phyloP scores from a whole-genome alignment of 768 basidiomycete species.

The Collybiopsis confluens region DNA sequence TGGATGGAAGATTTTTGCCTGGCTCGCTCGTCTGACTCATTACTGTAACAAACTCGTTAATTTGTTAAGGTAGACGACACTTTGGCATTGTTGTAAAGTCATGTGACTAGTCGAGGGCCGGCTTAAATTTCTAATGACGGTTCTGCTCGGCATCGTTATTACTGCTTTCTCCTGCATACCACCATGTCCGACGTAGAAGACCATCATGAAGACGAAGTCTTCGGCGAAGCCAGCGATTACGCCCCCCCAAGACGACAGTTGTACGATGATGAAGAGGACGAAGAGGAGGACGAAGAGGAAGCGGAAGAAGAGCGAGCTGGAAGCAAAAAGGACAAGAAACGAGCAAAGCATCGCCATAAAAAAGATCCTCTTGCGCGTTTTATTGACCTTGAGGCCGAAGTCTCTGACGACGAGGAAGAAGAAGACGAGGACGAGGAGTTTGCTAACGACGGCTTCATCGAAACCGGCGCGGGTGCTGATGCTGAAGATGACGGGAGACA shows the following conservation, averaged over 20 bases:
- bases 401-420: conserved; percentile 96
- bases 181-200: conserved; percentile 44
- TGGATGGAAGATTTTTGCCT: too few species aligned
- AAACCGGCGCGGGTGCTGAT: conserved; percentile 46
- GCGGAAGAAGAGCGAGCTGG: conserved; percentile 52
- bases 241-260: conserved; percentile 10
- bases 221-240: conserved; percentile 18
- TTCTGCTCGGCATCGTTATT: too few species aligned
- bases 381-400: conserved; percentile 94
- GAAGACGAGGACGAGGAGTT: conserved; percentile 83
- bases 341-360: conserved; percentile 69
- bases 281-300: conserved; percentile 52
- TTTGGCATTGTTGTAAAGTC: too few species aligned
- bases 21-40: too few species aligned
- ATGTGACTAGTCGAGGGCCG: too few species aligned
- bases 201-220: conserved; percentile 18
- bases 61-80: too few species aligned
- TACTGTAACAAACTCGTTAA: too few species aligned
- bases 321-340: conserved; percentile 49
- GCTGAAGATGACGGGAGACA: conserved; percentile 61
- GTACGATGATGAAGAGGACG: conserved; percentile 34
- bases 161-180: conserved; percentile 15
- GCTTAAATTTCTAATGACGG: too few species aligned
- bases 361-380: conserved; percentile 68
- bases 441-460: conserved; percentile 39